Conservation (phyloP, 2,329 filamentous ascomycete species). For the Exophiala calicioides region DNA sequence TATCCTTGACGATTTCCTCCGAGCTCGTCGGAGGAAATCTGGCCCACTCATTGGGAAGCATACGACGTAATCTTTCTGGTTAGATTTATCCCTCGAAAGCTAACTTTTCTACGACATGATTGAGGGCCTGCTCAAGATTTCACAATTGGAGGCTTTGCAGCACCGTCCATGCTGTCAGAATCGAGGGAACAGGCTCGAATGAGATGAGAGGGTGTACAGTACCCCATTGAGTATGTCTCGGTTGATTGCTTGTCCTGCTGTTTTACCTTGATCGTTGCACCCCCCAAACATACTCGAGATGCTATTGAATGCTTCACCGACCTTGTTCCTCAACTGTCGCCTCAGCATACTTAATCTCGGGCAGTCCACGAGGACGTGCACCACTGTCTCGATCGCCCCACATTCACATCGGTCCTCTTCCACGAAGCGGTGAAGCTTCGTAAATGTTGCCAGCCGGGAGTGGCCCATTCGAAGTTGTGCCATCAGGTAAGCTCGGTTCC, state of each 20-base stretch:
- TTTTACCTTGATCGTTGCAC: conserved; percentile 21
- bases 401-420: conserved; percentile 25
- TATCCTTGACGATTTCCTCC: too few relatives aligned
- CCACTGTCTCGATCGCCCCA: conserved; percentile 29
- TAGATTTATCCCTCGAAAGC: too few relatives aligned
- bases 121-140: too few relatives aligned
- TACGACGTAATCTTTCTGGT: too few relatives aligned
- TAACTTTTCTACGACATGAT: too few relatives aligned
- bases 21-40: too few relatives aligned
- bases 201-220: too few relatives aligned
- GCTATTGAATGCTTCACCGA: conserved; percentile 28
- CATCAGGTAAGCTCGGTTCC: conserved; percentile 27
- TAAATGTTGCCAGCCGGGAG: conserved; percentile 28
- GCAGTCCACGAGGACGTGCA: conserved; percentile 29
- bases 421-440: conserved; percentile 15
- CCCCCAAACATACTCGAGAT: conserved; percentile 32
- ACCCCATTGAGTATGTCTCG: conserved; percentile 13
- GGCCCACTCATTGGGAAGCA: too few relatives aligned
- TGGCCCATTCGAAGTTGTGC: conserved; percentile 30
- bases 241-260: conserved; percentile 5
- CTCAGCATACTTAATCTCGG: conserved; percentile 26
- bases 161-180: too few relatives aligned
- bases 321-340: conserved; percentile 16
- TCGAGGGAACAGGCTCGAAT: too few relatives aligned
- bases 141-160: too few relatives aligned